phyloP scores from a whole-genome alignment of 2,329 filamentous ascomycete species.

The Rhinocladiella mackenziei region DNA sequence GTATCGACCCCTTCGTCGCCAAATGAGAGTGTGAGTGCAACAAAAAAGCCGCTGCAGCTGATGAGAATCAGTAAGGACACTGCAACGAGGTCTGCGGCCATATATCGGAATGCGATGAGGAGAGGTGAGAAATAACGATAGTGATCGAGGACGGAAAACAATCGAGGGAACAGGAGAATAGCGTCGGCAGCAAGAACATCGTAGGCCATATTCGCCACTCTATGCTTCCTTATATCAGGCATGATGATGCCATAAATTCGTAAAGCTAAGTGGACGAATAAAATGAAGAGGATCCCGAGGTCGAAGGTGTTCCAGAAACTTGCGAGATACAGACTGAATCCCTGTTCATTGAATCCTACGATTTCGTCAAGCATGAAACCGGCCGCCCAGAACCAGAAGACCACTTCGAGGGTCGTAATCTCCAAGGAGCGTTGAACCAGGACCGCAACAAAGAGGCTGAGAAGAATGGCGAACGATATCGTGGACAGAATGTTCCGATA shows the following conservation, averaged over 20 bases:
- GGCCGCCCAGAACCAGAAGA: conserved; percentile 98
- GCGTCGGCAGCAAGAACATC: conserved; percentile 91
- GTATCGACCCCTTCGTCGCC: conserved; percentile 62
- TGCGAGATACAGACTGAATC: conserved; percentile 94
- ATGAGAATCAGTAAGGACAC: conserved; percentile 81
- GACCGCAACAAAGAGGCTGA: conserved; percentile 80
- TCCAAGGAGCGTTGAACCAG: conserved; percentile 68
- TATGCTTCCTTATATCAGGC: conserved; percentile 63
- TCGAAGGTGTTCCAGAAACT: conserved; percentile 98
- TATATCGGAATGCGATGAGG: conserved; percentile 87
- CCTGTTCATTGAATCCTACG: conserved; percentile 93
- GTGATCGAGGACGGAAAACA: conserved; percentile 90
- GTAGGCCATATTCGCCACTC: conserved; percentile 79
- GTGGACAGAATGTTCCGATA: conserved; percentile 91
- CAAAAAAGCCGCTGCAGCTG: conserved; percentile 89
- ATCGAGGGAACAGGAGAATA: conserved; percentile 79
- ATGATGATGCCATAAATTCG: conserved; percentile 83
- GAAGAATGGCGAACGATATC: conserved; percentile 76
- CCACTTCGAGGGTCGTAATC: conserved; percentile 77
- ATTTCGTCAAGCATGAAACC: conserved; percentile 96
- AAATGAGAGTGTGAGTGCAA: conserved; percentile 84
- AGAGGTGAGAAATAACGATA: conserved; percentile 95
- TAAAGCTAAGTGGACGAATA: conserved; percentile 86
- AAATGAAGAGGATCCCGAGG: conserved; percentile 77
- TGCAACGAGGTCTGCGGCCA: conserved; percentile 84